Base-by-base conservation (phyloP, 2,329 filamentous ascomycete species). In the Diplocarpon rosae region DNA sequence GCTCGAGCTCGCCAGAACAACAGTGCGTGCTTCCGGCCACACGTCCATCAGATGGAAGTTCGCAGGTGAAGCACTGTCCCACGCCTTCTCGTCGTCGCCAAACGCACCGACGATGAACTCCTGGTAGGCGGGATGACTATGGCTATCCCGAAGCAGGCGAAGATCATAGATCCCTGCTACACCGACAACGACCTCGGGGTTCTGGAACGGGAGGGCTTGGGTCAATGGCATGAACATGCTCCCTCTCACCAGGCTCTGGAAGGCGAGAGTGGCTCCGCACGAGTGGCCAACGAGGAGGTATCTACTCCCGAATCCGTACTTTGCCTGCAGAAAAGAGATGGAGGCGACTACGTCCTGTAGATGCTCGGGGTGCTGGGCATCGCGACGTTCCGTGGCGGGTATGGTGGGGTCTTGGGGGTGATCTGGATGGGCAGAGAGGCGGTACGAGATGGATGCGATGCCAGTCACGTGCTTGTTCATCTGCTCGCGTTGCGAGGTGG, bases 151-250 rank as follows among this genome's bases (percentile, higher is more conserved):
- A 1, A 56, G 46, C 5, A 55, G 24, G 13, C 31, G 43, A 16
- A 87, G 61, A 56, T 83, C 75, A 61, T 85, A 85, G 16, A 87
- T 75, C 1, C 83, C 82, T 44, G 74, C 73, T 15, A 83, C 62
- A 29, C 78, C 72, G 2, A 84, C 59, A 13, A 84, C 62, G 2
- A 71, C 73, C 1, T 64, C 57, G 0, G 77, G 78, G 59, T 47
- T 43, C 9, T 43, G 31, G 31, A 45, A 51, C 31, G 17, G 34
- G n/a, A 37, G 16, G 7, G 31, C 13, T 9, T 10, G n/a, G n/a
- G n/a, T n/a, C n/a, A n/a, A 2, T 3, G 31, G 15, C 10, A 43
- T 29, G 20, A 13, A 33, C 15, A 43, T 14, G 6, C 11, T 24
- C 10, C n/a, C 11, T 20, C 39, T 14, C 49, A 39, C 64, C 55